Conservation (phyloP, 148 eudicot genomes). For the Rhododendron henanense region DNA sequence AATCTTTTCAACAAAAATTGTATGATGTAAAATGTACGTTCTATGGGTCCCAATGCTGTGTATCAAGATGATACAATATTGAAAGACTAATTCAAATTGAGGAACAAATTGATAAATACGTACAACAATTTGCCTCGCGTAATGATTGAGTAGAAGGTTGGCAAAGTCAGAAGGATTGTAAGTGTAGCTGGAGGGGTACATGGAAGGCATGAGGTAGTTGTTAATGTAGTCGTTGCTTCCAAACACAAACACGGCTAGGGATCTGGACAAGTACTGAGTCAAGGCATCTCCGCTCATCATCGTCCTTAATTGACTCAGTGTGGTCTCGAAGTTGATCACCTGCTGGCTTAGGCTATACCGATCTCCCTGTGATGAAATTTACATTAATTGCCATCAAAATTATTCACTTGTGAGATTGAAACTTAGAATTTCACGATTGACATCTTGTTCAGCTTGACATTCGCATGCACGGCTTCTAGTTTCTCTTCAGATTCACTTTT, state of each 20-base stretch:
- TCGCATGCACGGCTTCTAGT: background rate
- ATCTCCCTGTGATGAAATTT: constrained; percentile 48
- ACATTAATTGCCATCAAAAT: background rate
- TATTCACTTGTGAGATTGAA: background rate
- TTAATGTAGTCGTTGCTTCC: constrained; percentile 95
- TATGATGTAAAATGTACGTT: background rate
- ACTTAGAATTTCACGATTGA: background rate
- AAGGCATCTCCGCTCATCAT: constrained; percentile 37
- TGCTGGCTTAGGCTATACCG: constrained; percentile 71
- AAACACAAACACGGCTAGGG: constrained; percentile 59
- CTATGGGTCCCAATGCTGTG: background rate
- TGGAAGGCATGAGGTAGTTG: constrained; percentile 76
- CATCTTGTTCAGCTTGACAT: background rate
- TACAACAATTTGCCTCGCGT: constrained; percentile 64
- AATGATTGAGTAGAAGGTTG: constrained; percentile 68
- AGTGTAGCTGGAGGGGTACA: constrained; percentile 50
- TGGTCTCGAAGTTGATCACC: constrained; percentile 68
- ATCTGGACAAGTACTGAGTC: constrained; percentile 44
- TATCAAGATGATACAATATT: background rate
- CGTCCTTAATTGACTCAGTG: constrained; percentile 48
- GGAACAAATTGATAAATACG: background rate
- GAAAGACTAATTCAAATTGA: background rate
- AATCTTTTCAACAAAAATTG: background rate
- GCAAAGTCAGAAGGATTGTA: constrained; percentile 66
- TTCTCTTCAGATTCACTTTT: background rate